These are phyloP conservation scores for Podospora appendiculata DNA, from an alignment of 495 filamentous ascomycete genomes.

Conservation along the genomic window DNA sequence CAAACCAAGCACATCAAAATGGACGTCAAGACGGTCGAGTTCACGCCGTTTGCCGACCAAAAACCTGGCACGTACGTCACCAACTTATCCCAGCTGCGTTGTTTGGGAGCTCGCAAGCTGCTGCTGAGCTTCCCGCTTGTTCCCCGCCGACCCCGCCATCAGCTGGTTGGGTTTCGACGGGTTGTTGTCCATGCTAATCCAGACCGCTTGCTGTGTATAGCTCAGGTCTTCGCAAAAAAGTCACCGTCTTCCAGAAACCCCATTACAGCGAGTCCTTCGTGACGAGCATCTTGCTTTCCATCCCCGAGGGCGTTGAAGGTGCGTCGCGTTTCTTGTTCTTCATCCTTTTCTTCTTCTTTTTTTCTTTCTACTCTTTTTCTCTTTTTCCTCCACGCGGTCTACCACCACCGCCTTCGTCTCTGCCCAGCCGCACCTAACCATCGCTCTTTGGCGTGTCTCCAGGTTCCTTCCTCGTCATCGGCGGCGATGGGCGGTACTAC, in stretches of 20 bases:
- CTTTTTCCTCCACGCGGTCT: neutral
- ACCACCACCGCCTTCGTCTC: too few species aligned
- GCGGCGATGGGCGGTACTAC: conserved; percentile 94
- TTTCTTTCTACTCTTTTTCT: too few species aligned
- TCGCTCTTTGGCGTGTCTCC: neutral
- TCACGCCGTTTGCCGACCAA: conserved; percentile 84
- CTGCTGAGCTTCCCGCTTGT: neutral
- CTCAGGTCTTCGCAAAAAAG: conserved; percentile 97
- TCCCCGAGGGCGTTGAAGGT: conserved; percentile 80
- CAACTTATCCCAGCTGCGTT: neutral
- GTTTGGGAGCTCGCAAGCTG: conserved; percentile 12
- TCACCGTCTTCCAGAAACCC: conserved; percentile 90
- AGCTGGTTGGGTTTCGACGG: conserved; percentile 4
- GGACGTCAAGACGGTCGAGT: conserved; percentile 66
- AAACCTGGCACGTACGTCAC: conserved; percentile 95
- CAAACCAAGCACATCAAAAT: conserved; percentile 30
- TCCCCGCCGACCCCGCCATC: conserved; percentile 22
- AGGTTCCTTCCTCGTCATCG: conserved; percentile 88
- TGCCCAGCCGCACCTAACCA: neutral
- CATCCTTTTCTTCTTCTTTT: too few species aligned
- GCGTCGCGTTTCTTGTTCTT: too few species aligned
- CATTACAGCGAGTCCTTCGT: conserved; percentile 96
- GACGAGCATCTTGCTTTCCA: conserved; percentile 85
- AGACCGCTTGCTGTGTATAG: conserved; percentile 33
- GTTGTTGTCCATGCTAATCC: too few species aligned